These are phyloP conservation scores for Linaria vulgaris DNA, from an alignment of 257 asterid genomes.

Conservation along the genomic window DNA sequence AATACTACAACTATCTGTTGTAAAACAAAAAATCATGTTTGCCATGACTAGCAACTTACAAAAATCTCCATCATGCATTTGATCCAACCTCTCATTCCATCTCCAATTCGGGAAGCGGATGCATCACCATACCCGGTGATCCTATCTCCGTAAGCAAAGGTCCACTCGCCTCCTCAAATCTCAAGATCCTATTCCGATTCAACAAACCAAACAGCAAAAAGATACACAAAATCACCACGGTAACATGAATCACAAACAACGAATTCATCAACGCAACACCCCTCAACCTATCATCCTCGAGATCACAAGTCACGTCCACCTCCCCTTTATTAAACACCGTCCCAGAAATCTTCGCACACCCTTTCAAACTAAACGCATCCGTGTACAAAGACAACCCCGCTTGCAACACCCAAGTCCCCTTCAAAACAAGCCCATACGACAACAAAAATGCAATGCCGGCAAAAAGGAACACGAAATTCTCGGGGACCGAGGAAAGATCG, in stretches of 20 bases:
- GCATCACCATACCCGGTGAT: constrained; percentile 58
- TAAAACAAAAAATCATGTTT: constrained; percentile 5
- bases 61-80: not conserved
- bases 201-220: constrained; percentile 52
- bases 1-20: constrained; percentile 14
- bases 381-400: constrained; percentile 70
- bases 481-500: constrained; percentile 56
- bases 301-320: constrained; percentile 64
- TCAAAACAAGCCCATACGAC: constrained; percentile 63
- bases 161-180: constrained; percentile 53
- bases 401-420: constrained; percentile 85
- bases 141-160: constrained; percentile 44
- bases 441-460: constrained; percentile 61
- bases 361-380: constrained; percentile 55
- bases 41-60: constrained; percentile 25
- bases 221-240: constrained; percentile 38
- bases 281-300: constrained; percentile 69
- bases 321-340: constrained; percentile 26
- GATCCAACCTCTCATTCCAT: constrained; percentile 42
- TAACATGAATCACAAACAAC: constrained; percentile 49
- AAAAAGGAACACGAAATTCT: constrained; percentile 45
- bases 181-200: constrained; percentile 38
- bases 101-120: constrained; percentile 60
- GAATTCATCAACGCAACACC: constrained; percentile 60
- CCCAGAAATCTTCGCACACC: constrained; percentile 56